Evolutionary conservation across 169 alveolate species (phyloP).

Genomic region (Plasmodium inui): DNA sequence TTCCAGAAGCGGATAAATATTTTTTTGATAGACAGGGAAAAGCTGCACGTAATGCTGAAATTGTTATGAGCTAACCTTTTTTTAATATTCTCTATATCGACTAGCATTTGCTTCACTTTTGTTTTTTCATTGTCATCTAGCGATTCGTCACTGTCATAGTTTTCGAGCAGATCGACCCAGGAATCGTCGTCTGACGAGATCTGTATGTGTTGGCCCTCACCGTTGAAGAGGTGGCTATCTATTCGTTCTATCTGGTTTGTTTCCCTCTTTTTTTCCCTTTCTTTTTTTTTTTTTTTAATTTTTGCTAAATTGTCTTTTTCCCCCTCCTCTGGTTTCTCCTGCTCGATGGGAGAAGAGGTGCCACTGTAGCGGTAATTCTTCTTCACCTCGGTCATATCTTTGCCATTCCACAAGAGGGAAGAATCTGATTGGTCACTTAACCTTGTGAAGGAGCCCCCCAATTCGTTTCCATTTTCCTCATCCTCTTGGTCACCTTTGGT

Average conservation of each 20-base stretch:
- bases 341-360: background rate
- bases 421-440: conserved; percentile 4
- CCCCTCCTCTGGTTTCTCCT: background rate
- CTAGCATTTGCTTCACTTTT: conserved; percentile 50
- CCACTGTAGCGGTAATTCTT: background rate
- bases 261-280: conserved; percentile 7
- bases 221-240: background rate
- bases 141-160: conserved; percentile 70
- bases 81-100: conserved; percentile 60
- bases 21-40: conserved; percentile 52
- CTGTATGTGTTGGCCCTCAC: background rate
- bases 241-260: background rate
- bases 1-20: conserved; percentile 62
- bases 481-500: background rate
- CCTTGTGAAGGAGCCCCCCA: background rate
- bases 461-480: background rate
- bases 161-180: conserved; percentile 60
- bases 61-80: conserved; percentile 42
- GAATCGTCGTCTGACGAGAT: conserved; percentile 69
- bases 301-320: background rate
- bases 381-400: background rate
- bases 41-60: conserved; percentile 71
- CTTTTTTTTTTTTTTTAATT: background rate
- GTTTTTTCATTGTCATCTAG: conserved; percentile 53
- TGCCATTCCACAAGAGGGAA: background rate